Evolutionary conservation across 1,284 basidiomycete species (phyloP), one percentile per base, ranked within the genome.

Genomic region (Flammula alnicola): DNA sequence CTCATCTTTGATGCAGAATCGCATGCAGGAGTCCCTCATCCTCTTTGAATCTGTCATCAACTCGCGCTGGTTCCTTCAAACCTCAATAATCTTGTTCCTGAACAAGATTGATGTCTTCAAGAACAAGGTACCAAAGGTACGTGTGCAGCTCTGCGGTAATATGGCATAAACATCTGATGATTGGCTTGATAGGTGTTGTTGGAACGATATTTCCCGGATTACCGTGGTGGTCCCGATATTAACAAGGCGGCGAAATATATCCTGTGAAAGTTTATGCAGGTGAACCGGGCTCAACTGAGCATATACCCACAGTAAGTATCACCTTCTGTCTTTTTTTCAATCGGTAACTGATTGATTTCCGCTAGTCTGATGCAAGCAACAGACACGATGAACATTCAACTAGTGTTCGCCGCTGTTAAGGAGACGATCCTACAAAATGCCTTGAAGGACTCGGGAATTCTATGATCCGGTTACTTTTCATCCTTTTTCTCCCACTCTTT

Each of bases 231-330:
- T 1, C 70, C 87, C 7, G 94, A 98, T 63, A 91, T 97, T 68
- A 96, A 96, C 77, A 98, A 98, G 71, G 95, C 94, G 2, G 93
- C 95, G 3, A 98, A 97, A 67, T 98, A 95, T 65, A 96, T 98
- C 54, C 74, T 98, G 16, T 97, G 95, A 95, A 76, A 92, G 56
- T 98, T 97, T 61, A 96, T 95, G 74, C 93, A 96, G 68, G 89
- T 90, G 31, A 98, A 98, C 64, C 76, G 93, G 22, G 91, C 92
- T 20, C 73, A 88, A 44, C 69, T 96, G 51, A 92, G 87, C 51
- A 88, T 96, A 11, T 96, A 96, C 70, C 93, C 93, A 1, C 93
- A 95, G 93, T 93, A 64, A n/a, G 33, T 10, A 16, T n/a, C n/a
- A n/a, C n/a, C n/a, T n/a, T n/a, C n/a, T n/a, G n/a, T n/a, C n/a